Evolutionary conservation across 169 alveolate genomes (phyloP).

Genomic region (Eimeria brunetti): DNA sequence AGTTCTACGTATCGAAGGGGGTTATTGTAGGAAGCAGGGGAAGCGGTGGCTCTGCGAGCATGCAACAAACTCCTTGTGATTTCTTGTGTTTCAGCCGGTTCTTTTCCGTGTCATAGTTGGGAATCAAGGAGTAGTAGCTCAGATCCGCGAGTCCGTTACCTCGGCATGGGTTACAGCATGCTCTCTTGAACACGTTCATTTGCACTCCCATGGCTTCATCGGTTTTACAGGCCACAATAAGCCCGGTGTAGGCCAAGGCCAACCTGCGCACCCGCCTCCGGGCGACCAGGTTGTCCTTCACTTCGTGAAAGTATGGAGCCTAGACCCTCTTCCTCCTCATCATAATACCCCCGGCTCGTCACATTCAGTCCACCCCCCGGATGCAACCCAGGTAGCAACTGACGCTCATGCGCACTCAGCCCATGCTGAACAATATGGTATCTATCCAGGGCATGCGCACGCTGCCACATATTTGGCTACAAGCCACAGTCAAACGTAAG

Average conservation of each 20-base stretch:
- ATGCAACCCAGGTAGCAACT: conserved; percentile 3
- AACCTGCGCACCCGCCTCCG: conserved; percentile 28
- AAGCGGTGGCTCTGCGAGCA: not conserved
- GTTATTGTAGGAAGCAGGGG: not conserved
- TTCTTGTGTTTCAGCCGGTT: conserved; percentile 52
- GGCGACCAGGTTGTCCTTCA: conserved; percentile 72
- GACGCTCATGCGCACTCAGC: conserved; percentile 42
- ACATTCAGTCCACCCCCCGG: conserved; percentile 31
- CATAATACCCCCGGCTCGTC: conserved; percentile 5
- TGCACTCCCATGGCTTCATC: conserved; percentile 81
- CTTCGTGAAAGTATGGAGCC: conserved; percentile 80
- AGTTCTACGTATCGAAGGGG: not conserved
- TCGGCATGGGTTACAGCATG: conserved; percentile 84
- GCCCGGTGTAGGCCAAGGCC: conserved; percentile 54
- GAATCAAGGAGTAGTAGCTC: conserved; percentile 83
- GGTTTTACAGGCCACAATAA: conserved; percentile 84
- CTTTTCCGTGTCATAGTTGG: conserved; percentile 83
- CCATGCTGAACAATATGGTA: conserved; percentile 41
- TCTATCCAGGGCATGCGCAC: conserved; percentile 6
- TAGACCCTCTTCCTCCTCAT: conserved; percentile 76
- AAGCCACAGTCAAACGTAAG: conserved; percentile 45
- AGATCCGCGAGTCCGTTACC: conserved; percentile 80
- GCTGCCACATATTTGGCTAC: not conserved
- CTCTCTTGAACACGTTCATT: conserved; percentile 73
- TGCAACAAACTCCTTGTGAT: not conserved